A percentile compares a stretch with the other conserved stretches of the same genome.
These are phyloP conservation scores for Coemansia sp. DNA, from an alignment of 192 early-diverging fungal species.

Conservation along the genomic window DNA sequence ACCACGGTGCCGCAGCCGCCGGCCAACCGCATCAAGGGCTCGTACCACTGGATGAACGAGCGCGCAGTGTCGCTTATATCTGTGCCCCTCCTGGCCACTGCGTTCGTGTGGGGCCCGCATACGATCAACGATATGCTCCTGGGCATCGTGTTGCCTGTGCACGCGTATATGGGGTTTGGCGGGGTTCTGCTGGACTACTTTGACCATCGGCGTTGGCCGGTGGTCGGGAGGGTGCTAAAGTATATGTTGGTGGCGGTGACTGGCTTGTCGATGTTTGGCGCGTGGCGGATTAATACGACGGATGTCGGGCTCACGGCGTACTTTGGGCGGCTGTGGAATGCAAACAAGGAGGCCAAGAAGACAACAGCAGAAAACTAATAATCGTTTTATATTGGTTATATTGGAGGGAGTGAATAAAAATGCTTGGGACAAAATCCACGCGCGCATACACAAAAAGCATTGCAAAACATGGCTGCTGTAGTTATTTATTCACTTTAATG, in stretches of 20 bases:
- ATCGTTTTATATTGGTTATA: too few species aligned
- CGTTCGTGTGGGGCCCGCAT: conserved; percentile 75
- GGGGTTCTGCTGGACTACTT: conserved; percentile 82
- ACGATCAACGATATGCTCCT: conserved; percentile 87
- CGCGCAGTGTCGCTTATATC: conserved; percentile 75
- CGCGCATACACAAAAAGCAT: too few species aligned
- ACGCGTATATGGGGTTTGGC: conserved; percentile 86
- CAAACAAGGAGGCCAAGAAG: too few species aligned
- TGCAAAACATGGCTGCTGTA: too few species aligned
- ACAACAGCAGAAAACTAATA: too few species aligned
- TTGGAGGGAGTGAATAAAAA: too few species aligned
- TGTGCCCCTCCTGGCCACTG: conserved; percentile 75
- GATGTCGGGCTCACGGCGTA: conserved; percentile 93
- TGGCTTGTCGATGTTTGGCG: conserved; percentile 73
- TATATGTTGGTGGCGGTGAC: conserved; percentile 72
- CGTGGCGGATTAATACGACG: conserved; percentile 93
- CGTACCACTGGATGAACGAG: conserved; percentile 96
- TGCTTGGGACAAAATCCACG: too few species aligned
- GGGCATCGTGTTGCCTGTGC: conserved; percentile 87
- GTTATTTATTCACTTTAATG: too few species aligned
- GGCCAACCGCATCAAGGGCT: conserved; percentile 73
- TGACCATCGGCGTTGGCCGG: conserved; percentile 61
- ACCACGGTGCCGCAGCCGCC: conserved; percentile 48
- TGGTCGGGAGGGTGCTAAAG: conserved; percentile 59
- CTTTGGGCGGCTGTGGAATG: conserved; percentile 81